Base-by-base conservation (phyloP, 805 yeast species). In the Myxozyma neglecta region DNA sequence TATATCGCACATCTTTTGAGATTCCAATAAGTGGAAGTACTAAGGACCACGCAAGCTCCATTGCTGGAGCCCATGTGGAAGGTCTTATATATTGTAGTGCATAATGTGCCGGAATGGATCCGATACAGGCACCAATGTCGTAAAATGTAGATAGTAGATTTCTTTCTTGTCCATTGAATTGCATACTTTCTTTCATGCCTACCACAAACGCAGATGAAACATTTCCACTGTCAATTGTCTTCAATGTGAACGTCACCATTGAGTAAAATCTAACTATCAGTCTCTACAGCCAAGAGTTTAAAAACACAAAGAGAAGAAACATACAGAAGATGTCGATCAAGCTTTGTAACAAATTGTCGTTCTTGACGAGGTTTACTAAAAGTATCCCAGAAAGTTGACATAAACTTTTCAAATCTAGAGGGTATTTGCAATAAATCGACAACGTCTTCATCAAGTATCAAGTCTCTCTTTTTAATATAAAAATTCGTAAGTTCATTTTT, bases 141-240 rank as follows among this genome's bases (percentile, higher is more conserved):
- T 54, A 69, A 32, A 59, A 62, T 1, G 72, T 70, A 14, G 46
- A 61, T n/a, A 69, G 39, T 39, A 56, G 61, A 35, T 70, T 70
- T 34, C 65, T 57, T 56, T 69, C 73, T n/a, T 70, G 63, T 6
- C 70, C 72, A 29, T 59, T 40, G 51, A 69, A 54, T 13, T 49
- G 47, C 14, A 71, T 66, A 24, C 71, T 76, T 56, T 76, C 76
- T 56, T 73, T 66, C 69, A 80, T 69, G 0, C 81, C 80, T 42
- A 76, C 72, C 43, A 79, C 78, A 64, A 78, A 80, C 9, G 81
- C 83, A 51, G 78, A 78, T 50, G 73, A 80, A 59, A 83, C 75
- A 70, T 86, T 87, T 42, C 83, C 77, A 52, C 79, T 79, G 69
- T 86, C 90, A 53, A 87, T 75, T 56, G 84, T 83, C 69, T 83